phyloP scores from a whole-genome alignment of 2,329 filamentous ascomycete genomes.

The Alternaria arborescens region DNA sequence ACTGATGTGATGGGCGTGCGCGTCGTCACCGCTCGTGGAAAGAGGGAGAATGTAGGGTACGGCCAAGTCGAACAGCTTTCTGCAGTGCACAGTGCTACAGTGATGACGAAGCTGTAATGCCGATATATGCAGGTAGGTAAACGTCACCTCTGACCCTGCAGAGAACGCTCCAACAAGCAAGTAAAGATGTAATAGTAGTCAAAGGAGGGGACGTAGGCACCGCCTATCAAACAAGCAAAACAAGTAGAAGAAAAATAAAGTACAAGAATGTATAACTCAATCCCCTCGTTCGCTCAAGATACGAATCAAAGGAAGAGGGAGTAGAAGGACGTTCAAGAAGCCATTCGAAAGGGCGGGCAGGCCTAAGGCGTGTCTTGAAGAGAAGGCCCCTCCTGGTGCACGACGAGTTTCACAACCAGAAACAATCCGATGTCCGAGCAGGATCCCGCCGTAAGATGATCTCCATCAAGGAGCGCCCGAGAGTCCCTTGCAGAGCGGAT shows the following conservation, averaged over 20 bases:
- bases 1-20: neutral
- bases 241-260: constrained; percentile 8
- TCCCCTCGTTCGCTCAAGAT: neutral
- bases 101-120: constrained; percentile 13
- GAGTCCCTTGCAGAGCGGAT: neutral
- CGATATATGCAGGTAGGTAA: constrained; percentile 10
- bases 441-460: constrained; percentile 20
- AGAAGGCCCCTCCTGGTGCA: constrained; percentile 22
- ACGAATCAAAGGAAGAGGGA: neutral
- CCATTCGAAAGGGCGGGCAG: constrained; percentile 27
- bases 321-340: constrained; percentile 19
- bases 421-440: constrained; percentile 23
- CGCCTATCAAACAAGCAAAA: constrained; percentile 17
- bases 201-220: constrained; percentile 32
- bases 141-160: constrained; percentile 30
- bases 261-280: constrained; percentile 9
- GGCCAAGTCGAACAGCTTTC: constrained; percentile 16
- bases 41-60: neutral
- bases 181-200: constrained; percentile 7
- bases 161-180: constrained; percentile 14
- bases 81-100: constrained; percentile 24
- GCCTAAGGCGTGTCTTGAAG: constrained; percentile 14
- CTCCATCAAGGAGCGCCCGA: constrained; percentile 37
- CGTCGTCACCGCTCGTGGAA: constrained; percentile 5
- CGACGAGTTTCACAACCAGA: constrained; percentile 38